phyloP scores from a whole-genome alignment of 192 early-diverging fungal species.

The Phycomyces blakesleeanus region DNA sequence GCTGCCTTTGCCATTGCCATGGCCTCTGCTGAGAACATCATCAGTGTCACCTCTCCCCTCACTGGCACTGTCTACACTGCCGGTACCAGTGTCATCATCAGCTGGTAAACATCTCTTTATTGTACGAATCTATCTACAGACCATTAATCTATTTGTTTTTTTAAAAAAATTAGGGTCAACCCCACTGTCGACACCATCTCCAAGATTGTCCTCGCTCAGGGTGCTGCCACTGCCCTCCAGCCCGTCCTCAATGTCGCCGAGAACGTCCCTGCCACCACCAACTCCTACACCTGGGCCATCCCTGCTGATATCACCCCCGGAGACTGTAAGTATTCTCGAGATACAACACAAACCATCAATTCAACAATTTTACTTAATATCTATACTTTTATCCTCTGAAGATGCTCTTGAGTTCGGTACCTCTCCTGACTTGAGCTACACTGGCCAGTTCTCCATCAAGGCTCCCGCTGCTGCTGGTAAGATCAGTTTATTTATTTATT shows the following conservation, averaged over 20 bases:
- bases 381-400: constrained; percentile 8
- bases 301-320: constrained; percentile 27
- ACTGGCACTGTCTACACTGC: constrained; percentile 25
- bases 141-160: not conserved
- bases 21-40: constrained; percentile 21
- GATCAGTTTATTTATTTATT: not conserved
- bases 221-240: constrained; percentile 27
- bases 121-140: not conserved
- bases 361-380: not conserved
- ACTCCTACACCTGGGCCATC: constrained; percentile 31
- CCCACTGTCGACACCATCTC: constrained; percentile 21
- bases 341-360: not conserved
- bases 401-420: constrained; percentile 32
- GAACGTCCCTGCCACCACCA: constrained; percentile 22
- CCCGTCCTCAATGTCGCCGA: constrained; percentile 21
- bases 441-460: constrained; percentile 31
- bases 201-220: constrained; percentile 35
- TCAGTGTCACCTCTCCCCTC: constrained; percentile 31
- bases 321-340: constrained; percentile 23
- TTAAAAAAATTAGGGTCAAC: constrained; percentile 19
- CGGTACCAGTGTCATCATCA: constrained; percentile 20
- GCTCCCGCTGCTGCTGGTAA: constrained; percentile 17
- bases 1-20: constrained; percentile 14
- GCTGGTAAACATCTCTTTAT: constrained; percentile 19
- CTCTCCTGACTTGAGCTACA: constrained; percentile 28